Conservation (phyloP, 2,329 filamentous ascomycete genomes). For the Sporothrix inflata region DNA sequence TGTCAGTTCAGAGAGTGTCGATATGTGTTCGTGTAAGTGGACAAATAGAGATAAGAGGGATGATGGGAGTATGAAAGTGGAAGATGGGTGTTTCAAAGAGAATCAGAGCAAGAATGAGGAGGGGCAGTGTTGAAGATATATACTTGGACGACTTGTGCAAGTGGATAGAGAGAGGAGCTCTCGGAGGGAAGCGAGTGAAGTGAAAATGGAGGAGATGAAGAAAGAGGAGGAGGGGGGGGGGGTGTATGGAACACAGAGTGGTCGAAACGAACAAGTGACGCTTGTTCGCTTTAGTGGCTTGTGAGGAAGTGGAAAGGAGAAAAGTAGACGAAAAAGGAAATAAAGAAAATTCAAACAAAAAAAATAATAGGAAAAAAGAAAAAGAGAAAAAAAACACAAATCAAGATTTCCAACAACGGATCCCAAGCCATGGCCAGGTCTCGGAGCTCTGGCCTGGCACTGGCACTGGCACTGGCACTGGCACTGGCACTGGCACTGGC, state of each 20-base stretch:
- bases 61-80: background rate
- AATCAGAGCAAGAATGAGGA: background rate
- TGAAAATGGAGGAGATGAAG: background rate
- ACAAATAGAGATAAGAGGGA: background rate
- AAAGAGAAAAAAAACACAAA: background rate
- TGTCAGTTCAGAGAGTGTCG: background rate
- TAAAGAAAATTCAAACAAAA: background rate
- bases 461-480: too few species aligned
- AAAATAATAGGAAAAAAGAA: background rate
- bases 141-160: conserved; percentile 7
- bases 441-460: background rate
- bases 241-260: background rate
- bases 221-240: background rate
- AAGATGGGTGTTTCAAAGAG: background rate
- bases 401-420: background rate
- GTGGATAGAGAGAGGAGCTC: background rate
- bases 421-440: conserved; percentile 2
- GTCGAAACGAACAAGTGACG: background rate
- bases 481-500: too few species aligned
- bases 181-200: background rate
- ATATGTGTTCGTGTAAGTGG: background rate
- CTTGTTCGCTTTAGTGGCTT: conserved; percentile 6
- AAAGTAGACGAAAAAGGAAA: conserved; percentile 4
- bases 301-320: background rate
- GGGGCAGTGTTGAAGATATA: conserved; percentile 24